Conservation (phyloP, 768 basidiomycete genomes). For the Trametes punicea region DNA sequence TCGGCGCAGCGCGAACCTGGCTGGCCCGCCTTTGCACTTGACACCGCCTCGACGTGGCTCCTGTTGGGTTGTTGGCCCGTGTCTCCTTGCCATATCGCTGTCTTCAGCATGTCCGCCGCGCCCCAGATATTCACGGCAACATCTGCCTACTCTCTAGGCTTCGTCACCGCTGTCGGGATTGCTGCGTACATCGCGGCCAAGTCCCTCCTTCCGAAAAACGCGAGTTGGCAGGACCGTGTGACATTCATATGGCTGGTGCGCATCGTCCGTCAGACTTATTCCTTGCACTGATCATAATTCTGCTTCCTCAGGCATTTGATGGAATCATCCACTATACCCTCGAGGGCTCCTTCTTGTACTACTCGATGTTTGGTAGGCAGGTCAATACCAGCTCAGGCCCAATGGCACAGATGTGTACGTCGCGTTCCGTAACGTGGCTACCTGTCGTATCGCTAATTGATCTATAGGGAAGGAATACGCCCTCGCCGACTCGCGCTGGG, state of each 20-base stretch:
- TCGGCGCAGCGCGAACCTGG: no score
- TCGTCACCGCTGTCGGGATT: constrained; percentile 49
- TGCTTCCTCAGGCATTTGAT: constrained; percentile 60
- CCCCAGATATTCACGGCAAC: constrained; percentile 50
- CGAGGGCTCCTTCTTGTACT: constrained; percentile 78
- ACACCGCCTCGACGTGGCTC: background rate
- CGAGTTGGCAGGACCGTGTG: constrained; percentile 58
- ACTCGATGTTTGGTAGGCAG: constrained; percentile 69
- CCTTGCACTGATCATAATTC: background rate
- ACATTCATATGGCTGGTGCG: constrained; percentile 80
- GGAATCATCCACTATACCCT: constrained; percentile 75
- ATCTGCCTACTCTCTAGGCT: constrained; percentile 61
- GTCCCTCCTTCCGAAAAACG: constrained; percentile 58
- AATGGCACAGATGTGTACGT: constrained; percentile 73
- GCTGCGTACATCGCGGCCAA: constrained; percentile 53
- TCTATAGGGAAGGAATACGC: constrained; percentile 76
- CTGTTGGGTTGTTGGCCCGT: no score
- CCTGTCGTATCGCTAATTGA: background rate
- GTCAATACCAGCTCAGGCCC: constrained; percentile 67
- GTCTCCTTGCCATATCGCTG: no score
- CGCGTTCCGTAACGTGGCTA: background rate
- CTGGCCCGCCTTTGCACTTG: background rate
- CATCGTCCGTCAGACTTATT: constrained; percentile 3
- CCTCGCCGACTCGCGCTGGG: constrained; percentile 80
- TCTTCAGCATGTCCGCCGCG: constrained; percentile 14